Conservation (phyloP, 2,329 filamentous ascomycete species). For the Didymella pomorum region DNA sequence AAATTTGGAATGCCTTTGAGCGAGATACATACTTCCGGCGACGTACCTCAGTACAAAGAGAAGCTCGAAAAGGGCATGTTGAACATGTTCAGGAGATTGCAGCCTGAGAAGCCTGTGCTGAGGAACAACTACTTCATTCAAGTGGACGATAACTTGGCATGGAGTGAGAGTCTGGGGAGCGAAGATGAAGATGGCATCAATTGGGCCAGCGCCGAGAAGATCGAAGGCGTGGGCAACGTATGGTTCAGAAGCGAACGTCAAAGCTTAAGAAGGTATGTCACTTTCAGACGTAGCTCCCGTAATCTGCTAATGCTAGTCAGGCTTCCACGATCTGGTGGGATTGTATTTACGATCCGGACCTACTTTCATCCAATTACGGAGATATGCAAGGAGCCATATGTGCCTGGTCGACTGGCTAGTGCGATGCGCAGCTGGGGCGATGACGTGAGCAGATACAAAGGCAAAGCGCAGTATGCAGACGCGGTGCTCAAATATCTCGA, state of each 20-base stretch:
- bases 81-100: conserved; percentile 78
- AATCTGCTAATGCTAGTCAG: conserved; percentile 26
- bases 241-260: conserved; percentile 81
- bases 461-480: conserved; percentile 74
- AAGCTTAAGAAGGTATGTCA: conserved; percentile 64
- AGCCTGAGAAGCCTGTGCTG: conserved; percentile 70
- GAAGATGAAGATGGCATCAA: conserved; percentile 70
- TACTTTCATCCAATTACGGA: conserved; percentile 78
- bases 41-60: conserved; percentile 75
- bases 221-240: conserved; percentile 75
- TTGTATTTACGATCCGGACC: conserved; percentile 79
- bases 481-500: conserved; percentile 81
- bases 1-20: conserved; percentile 82
- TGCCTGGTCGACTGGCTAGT: conserved; percentile 79
- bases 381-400: conserved; percentile 74
- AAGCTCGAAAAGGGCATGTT: conserved; percentile 81
- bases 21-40: conserved; percentile 79
- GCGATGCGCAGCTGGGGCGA: conserved; percentile 83
- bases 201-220: conserved; percentile 66
- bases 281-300: not conserved
- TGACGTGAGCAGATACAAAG: conserved; percentile 80
- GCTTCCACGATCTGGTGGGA: conserved; percentile 56
- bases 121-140: conserved; percentile 90
- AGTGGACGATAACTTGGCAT: conserved; percentile 78
- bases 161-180: conserved; percentile 77